Evolutionary conservation across 371 early-diverging fungal species (phyloP).

Genomic region (Mortierella sp.): DNA sequence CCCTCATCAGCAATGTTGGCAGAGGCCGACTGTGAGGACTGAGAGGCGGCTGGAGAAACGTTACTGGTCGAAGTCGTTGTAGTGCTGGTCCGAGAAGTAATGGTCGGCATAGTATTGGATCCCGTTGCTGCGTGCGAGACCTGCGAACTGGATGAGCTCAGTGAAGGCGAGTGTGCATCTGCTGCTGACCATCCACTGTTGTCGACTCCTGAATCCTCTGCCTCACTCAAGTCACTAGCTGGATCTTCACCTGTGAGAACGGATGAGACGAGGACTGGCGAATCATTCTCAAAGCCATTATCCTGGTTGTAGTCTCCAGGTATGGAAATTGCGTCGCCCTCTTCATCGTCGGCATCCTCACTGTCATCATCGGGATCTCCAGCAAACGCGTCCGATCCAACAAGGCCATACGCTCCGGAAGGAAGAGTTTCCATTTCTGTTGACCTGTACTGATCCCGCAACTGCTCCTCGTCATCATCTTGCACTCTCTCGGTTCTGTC

Average conservation of each 20-base stretch:
- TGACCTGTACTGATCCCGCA: background rate
- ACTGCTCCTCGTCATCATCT: background rate
- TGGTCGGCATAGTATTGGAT: background rate
- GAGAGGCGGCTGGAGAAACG: background rate
- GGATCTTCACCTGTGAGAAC: background rate
- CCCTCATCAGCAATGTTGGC: background rate
- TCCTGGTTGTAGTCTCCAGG: constrained; percentile 11
- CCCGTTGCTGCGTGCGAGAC: background rate
- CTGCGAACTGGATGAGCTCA: background rate
- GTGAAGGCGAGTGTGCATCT: background rate
- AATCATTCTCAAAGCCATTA: constrained; percentile 4
- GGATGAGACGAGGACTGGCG: constrained; percentile 2
- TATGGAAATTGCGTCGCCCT: constrained; percentile 1
- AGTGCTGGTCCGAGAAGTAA: background rate
- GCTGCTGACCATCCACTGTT: constrained; percentile 26
- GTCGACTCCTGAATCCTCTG: constrained; percentile 48
- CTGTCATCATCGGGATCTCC: constrained; percentile 16
- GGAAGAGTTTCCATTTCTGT: constrained; percentile 9
- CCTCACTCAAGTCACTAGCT: constrained; percentile 29
- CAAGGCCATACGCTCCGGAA: constrained; percentile 34
- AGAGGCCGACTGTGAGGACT: background rate
- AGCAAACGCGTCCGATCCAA: constrained; percentile 26
- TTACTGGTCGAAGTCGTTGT: background rate
- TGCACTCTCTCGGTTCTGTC: background rate
- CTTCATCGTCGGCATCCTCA: constrained; percentile 19